Conservation (phyloP, 2,329 filamentous ascomycete species). For the Monosporascus sp. region DNA sequence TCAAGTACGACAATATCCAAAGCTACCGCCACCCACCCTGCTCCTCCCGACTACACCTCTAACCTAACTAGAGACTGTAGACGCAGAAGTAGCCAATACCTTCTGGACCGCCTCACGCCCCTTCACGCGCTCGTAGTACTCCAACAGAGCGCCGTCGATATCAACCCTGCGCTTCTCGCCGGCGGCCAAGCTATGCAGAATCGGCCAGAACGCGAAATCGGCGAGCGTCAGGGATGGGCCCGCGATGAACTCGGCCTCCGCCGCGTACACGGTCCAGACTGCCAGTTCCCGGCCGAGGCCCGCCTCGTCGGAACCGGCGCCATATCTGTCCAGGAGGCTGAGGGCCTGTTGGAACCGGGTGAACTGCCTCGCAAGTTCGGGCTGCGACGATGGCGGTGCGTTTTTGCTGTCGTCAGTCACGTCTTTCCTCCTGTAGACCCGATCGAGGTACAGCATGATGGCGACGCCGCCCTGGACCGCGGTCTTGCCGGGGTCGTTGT, state of each 20-base stretch:
- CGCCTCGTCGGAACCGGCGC: constrained; percentile 12
- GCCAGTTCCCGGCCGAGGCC: constrained; percentile 29
- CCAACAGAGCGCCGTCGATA: constrained; percentile 33
- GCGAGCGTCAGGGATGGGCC: constrained; percentile 37
- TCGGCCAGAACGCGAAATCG: constrained; percentile 55
- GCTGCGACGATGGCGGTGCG: constrained; percentile 13
- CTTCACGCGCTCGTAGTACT: constrained; percentile 29
- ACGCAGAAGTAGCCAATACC: constrained; percentile 3
- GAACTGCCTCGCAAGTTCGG: constrained; percentile 31
- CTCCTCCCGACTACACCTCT: background rate
- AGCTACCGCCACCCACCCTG: too few species aligned
- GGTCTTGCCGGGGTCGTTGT: constrained; percentile 46
- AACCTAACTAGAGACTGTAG: background rate
- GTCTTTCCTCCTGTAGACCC: constrained; percentile 37
- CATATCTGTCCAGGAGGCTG: constrained; percentile 33
- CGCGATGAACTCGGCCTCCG: constrained; percentile 39
- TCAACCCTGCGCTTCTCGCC: constrained; percentile 1
- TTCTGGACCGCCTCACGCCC: constrained; percentile 10
- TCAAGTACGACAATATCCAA: too few species aligned
- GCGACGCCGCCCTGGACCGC: constrained; percentile 44
- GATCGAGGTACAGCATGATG: constrained; percentile 58
- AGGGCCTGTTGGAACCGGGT: constrained; percentile 39
- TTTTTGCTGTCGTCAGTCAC: constrained; percentile 5
- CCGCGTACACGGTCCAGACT: constrained; percentile 35
- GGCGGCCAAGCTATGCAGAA: constrained; percentile 41